Conservation (phyloP, 148 eudicot species). For the Fagopyrum esculentum region DNA sequence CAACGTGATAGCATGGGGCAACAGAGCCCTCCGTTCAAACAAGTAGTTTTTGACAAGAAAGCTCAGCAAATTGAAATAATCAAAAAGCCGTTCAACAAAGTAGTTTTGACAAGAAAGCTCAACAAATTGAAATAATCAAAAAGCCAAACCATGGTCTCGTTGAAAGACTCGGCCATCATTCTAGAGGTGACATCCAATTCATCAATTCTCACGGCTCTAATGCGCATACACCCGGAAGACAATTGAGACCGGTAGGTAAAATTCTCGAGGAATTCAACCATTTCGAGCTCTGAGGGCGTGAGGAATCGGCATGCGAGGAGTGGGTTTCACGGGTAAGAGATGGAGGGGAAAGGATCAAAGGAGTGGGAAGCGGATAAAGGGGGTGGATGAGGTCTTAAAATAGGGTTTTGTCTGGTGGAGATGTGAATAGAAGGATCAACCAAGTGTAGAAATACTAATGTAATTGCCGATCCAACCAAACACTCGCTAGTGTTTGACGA, state of each 20-base stretch:
- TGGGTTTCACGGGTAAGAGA: slow-evolving; percentile 26
- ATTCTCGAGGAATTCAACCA: slow-evolving; percentile 37
- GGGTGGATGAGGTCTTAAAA: slow-evolving; percentile 12
- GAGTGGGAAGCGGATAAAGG: slow-evolving; percentile 21
- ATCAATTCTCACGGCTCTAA: slow-evolving; percentile 50
- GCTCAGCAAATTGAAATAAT: slow-evolving; percentile 40
- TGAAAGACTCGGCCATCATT: slow-evolving; percentile 59
- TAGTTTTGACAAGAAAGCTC: slow-evolving; percentile 60
- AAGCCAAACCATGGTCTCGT: slow-evolving; percentile 59
- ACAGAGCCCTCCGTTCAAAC: slow-evolving; percentile 49
- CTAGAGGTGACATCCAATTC: slow-evolving; percentile 46
- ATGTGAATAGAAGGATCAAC: slow-evolving; percentile 7
- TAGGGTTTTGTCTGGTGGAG: slow-evolving; percentile 14
- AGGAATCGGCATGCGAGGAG: slow-evolving; percentile 33
- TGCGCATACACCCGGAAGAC: slow-evolving; percentile 46
- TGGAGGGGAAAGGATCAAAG: slow-evolving; percentile 22
- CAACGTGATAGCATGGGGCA: slow-evolving; percentile 73
- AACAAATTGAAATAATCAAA: slow-evolving; percentile 38
- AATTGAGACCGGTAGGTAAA: slow-evolving; percentile 42
- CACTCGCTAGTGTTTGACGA: too few species aligned
- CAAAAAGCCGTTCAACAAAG: slow-evolving; percentile 46
- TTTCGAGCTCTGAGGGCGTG: slow-evolving; percentile 43
- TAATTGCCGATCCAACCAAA: too few species aligned
- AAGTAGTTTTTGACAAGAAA: slow-evolving; percentile 66
- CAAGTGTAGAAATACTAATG: too few species aligned